Evolutionary conservation across 1,139 yeast species (phyloP).

Genomic region (Saccharomyces hybrid): DNA sequence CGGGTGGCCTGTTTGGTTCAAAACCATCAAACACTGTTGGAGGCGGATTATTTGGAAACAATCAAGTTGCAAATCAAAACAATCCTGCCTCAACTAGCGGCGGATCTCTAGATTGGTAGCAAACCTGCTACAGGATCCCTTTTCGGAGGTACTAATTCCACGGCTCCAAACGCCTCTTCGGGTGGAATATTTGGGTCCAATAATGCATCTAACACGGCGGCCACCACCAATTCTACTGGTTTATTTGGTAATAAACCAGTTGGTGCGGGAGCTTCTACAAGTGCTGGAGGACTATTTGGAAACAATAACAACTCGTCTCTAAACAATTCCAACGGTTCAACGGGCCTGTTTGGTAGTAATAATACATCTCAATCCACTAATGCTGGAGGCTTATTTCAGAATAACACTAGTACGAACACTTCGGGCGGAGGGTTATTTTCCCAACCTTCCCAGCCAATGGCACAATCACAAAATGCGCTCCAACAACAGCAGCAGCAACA

Average conservation of each 20-base stretch:
- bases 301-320: slow-evolving; percentile 6
- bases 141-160: slow-evolving; percentile 6
- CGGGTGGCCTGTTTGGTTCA: slow-evolving; percentile 30
- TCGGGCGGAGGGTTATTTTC: slow-evolving; percentile 13
- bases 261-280: slow-evolving; percentile 8
- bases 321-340: background rate
- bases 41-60: slow-evolving; percentile 40
- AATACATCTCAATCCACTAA: background rate
- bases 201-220: slow-evolving; percentile 6
- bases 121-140: slow-evolving; percentile 15
- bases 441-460: slow-evolving; percentile 10
- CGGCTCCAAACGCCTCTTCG: slow-evolving; percentile 16
- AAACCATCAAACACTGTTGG: slow-evolving; percentile 2
- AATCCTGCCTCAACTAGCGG: slow-evolving; percentile 14
- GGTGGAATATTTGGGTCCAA: slow-evolving; percentile 30
- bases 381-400: slow-evolving; percentile 9
- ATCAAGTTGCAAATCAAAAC: slow-evolving; percentile 19
- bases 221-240: slow-evolving; percentile 23
- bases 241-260: slow-evolving; percentile 29
- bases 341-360: slow-evolving; percentile 7
- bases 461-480: slow-evolving; percentile 8
- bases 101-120: slow-evolving; percentile 30
- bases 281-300: slow-evolving; percentile 28
- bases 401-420: slow-evolving; percentile 4
- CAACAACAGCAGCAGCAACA: slow-evolving; percentile 12